Conservation (phyloP, 192 early-diverging fungal species). For the Backusella macrospora region DNA sequence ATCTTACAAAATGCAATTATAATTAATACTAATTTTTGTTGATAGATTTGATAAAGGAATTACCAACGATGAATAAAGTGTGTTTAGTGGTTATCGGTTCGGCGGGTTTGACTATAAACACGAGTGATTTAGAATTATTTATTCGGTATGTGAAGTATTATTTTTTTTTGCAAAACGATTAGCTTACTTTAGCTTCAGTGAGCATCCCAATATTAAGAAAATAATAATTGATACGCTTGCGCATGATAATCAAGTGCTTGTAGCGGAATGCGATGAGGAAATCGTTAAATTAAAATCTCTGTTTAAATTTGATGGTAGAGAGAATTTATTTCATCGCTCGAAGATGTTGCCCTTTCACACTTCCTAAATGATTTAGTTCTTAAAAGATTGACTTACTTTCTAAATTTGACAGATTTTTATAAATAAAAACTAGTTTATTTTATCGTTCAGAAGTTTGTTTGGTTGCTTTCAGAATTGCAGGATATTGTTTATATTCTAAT, state of each 20-base stretch:
- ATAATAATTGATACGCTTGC: slow-evolving; percentile 13
- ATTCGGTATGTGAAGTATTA: slow-evolving; percentile 16
- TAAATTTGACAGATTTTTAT: slow-evolving; percentile 20
- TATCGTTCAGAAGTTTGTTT: slow-evolving; percentile 22
- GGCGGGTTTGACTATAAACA: slow-evolving; percentile 12
- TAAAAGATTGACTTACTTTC: slow-evolving; percentile 17
- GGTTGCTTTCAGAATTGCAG: slow-evolving; percentile 17
- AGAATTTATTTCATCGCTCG: slow-evolving; percentile 8
- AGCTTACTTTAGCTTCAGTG: slow-evolving; percentile 20
- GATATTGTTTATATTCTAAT: slow-evolving; percentile 22
- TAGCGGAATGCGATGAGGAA: slow-evolving; percentile 15
- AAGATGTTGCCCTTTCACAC: slow-evolving; percentile 3
- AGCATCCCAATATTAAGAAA: slow-evolving; percentile 12
- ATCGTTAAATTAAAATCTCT: not conserved
- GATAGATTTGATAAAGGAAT: slow-evolving; percentile 19
- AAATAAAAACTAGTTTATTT: slow-evolving; percentile 17
- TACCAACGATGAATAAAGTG: slow-evolving; percentile 3
- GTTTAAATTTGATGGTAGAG: slow-evolving; percentile 14
- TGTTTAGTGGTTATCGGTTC: slow-evolving; percentile 6
- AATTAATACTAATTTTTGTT: slow-evolving; percentile 24
- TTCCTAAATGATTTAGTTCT: slow-evolving; percentile 14
- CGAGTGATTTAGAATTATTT: slow-evolving; percentile 17
- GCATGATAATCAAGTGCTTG: slow-evolving; percentile 20
- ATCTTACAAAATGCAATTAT: slow-evolving; percentile 19
- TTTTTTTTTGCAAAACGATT: slow-evolving; percentile 25